Evolutionary conservation across 495 filamentous ascomycete species (phyloP).

Genomic region (Neurospora sp.): DNA sequence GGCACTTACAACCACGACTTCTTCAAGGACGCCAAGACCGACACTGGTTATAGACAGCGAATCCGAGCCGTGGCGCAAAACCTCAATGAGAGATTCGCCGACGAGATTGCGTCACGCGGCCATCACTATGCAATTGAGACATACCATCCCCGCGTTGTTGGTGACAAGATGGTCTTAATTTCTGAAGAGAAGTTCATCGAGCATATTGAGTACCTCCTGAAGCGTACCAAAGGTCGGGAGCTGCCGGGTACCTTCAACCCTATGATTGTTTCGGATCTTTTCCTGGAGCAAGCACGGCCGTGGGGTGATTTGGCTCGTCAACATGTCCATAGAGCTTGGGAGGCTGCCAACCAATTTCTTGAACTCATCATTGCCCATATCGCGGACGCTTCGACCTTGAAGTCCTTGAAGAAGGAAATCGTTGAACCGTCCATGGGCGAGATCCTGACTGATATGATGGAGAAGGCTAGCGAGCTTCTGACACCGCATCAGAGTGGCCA

Average conservation of each 20-base stretch:
- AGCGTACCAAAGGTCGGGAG: slow-evolving; percentile 28
- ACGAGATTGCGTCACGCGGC: slow-evolving; percentile 35
- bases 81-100: slow-evolving; percentile 45
- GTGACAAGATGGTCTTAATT: not conserved
- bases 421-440: slow-evolving; percentile 21
- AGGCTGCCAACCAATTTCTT: slow-evolving; percentile 17
- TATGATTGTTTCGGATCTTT: slow-evolving; percentile 36
- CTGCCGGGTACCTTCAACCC: slow-evolving; percentile 40
- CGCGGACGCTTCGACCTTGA: slow-evolving; percentile 22
- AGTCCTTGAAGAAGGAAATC: slow-evolving; percentile 18
- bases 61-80: slow-evolving; percentile 53
- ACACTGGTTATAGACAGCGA: slow-evolving; percentile 35
- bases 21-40: slow-evolving; percentile 37
- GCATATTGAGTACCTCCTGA: slow-evolving; percentile 23
- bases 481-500: slow-evolving; percentile 25
- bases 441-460: slow-evolving; percentile 10
- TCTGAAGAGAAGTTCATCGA: slow-evolving; percentile 18
- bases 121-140: slow-evolving; percentile 21
- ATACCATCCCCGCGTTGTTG: slow-evolving; percentile 17
- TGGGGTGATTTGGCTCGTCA: slow-evolving; percentile 24
- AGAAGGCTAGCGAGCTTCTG: slow-evolving; percentile 27
- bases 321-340: slow-evolving; percentile 18
- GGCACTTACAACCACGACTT: slow-evolving; percentile 49
- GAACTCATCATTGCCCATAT: slow-evolving; percentile 16
- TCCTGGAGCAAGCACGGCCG: slow-evolving; percentile 30